These are phyloP conservation scores for Suhomyces terraborum DNA, from an alignment of 1,139 yeast genomes.

Conservation along the genomic window DNA sequence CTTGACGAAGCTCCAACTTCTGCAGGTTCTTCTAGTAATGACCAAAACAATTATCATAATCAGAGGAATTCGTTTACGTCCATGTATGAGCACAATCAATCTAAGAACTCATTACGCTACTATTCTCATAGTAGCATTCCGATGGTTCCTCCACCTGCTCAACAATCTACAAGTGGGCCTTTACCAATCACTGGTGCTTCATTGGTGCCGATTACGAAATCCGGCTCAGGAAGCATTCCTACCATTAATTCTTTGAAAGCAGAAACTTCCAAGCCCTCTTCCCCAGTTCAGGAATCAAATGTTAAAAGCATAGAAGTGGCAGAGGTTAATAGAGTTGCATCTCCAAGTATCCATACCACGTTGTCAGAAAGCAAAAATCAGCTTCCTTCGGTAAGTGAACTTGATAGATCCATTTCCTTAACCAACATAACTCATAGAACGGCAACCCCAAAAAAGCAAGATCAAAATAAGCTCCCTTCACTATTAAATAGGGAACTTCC, in stretches of 20 bases:
- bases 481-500: conserved; percentile 7
- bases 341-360: conserved; percentile 5
- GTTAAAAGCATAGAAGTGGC: conserved; percentile 1
- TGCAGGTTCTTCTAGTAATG: conserved; percentile 1
- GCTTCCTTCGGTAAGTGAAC: conserved; percentile 41
- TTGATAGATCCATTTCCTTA: conserved; percentile 33
- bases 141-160: conserved; percentile 9
- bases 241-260: conserved; percentile 8
- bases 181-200: conserved; percentile 3
- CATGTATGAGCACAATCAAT: conserved; percentile 19
- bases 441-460: conserved; percentile 9
- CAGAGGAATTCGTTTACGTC: conserved; percentile 24
- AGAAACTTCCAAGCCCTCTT: conserved; percentile 7
- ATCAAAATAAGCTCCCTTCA: conserved; percentile 7
- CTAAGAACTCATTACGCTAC: conserved; percentile 6
- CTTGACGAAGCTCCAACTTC: conserved; percentile 12
- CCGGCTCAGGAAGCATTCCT: conserved; percentile 10
- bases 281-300: conserved; percentile 7
- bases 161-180: conserved; percentile 2
- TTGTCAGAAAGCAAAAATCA: conserved; percentile 19
- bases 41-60: conserved; percentile 6
- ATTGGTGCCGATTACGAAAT: conserved; percentile 1
- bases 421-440: conserved; percentile 14
- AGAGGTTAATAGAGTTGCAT: conserved; percentile 6
- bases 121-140: conserved; percentile 11